These are phyloP conservation scores for Phytophthora hibernalis DNA, from an alignment of 352 stramenopile genomes.

Conservation along the genomic window DNA sequence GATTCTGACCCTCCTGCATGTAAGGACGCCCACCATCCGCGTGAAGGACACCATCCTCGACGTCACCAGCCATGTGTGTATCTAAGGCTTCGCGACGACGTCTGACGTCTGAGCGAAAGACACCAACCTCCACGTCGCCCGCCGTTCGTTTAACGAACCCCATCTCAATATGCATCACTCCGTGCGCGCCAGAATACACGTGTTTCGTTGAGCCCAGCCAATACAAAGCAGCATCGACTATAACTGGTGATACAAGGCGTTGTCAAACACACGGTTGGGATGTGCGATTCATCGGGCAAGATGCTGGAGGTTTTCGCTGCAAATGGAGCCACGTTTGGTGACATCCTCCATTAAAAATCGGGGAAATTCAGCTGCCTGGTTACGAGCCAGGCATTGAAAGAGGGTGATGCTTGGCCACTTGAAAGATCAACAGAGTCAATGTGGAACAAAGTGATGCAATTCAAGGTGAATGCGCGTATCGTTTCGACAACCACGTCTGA, in stretches of 20 bases:
- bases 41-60: neutral
- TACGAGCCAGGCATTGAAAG: neutral
- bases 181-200: neutral
- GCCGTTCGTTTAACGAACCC: neutral
- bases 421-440: neutral
- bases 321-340: slow-evolving; percentile 2
- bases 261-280: slow-evolving; percentile 1
- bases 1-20: too few species aligned
- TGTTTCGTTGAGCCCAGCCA: neutral
- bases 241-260: neutral
- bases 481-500: slow-evolving; percentile 7
- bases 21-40: neutral
- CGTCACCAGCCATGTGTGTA: too few species aligned
- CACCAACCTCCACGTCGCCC: neutral
- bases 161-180: neutral
- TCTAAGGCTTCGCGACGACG: too few species aligned
- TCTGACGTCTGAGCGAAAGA: neutral
- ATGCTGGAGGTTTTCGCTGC: slow-evolving; percentile 3
- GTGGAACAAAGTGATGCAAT: slow-evolving; percentile 10
- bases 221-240: neutral
- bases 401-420: neutral
- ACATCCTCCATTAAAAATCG: slow-evolving; percentile 9
- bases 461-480: slow-evolving; percentile 2
- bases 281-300: neutral
- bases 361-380: neutral